Conservation (phyloP, 768 basidiomycete genomes). For the Kwoniella newhampshirensis region DNA sequence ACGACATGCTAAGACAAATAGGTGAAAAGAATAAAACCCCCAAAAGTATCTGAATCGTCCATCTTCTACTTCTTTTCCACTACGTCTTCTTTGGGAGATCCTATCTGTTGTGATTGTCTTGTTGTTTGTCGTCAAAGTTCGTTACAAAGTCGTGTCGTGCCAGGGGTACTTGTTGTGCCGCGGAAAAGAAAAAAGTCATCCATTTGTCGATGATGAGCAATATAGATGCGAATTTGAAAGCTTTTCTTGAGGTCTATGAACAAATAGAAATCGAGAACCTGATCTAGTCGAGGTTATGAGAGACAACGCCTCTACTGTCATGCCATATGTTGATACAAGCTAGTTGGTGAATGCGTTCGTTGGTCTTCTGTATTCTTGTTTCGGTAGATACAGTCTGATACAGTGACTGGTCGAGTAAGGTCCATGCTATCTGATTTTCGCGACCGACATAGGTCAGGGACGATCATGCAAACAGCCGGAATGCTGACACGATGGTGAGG, state of each 20-base stretch:
- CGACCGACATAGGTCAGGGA: slow-evolving; percentile 6
- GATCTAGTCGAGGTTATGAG: no score
- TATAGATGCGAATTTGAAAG: neutral
- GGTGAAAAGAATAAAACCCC: no score
- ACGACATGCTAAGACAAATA: no score
- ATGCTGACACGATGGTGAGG: slow-evolving; percentile 2
- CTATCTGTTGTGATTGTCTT: neutral
- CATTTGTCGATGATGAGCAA: neutral
- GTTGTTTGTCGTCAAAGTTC: neutral
- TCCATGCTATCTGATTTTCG: slow-evolving; percentile 15
- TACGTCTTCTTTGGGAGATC: no score
- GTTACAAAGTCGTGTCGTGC: slow-evolving; percentile 1
- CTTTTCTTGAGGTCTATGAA: neutral
- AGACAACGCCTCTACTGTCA: slow-evolving; percentile 1
- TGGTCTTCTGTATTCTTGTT: neutral
- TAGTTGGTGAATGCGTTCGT: slow-evolving; percentile 3
- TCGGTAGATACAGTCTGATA: slow-evolving; percentile 1
- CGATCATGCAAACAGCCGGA: neutral
- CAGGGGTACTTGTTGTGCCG: neutral
- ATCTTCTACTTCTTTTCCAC: no score
- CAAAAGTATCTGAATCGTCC: no score
- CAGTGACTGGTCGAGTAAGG: slow-evolving; percentile 7
- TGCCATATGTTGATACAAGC: slow-evolving; percentile 19
- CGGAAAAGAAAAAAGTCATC: neutral
- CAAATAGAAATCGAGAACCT: no score